phyloP scores from a whole-genome alignment of 2,329 filamentous ascomycete genomes.

The Phaeophleospora eucalypticola region DNA sequence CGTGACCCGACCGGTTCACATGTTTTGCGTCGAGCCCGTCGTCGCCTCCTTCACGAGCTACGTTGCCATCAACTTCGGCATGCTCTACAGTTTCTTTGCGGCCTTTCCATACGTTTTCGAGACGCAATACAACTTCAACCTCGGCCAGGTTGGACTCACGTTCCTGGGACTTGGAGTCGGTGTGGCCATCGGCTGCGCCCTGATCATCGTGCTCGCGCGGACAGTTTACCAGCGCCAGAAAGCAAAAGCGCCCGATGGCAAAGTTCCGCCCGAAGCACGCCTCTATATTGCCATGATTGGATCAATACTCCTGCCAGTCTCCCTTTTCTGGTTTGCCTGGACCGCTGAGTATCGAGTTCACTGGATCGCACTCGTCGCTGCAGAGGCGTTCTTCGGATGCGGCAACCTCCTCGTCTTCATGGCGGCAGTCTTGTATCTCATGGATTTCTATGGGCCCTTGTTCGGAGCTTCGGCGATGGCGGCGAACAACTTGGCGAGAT shows the following conservation, averaged over 20 bases:
- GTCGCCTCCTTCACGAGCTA: slow-evolving; percentile 38
- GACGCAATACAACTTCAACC: slow-evolving; percentile 25
- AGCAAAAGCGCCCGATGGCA: slow-evolving; percentile 5
- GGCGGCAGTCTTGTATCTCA: slow-evolving; percentile 36
- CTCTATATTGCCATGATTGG: slow-evolving; percentile 34
- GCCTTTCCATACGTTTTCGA: slow-evolving; percentile 33
- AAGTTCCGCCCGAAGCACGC: slow-evolving; percentile 28
- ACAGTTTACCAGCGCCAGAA: slow-evolving; percentile 14
- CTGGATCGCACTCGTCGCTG: slow-evolving; percentile 37
- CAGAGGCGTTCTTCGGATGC: slow-evolving; percentile 20
- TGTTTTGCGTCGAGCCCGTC: slow-evolving; percentile 41
- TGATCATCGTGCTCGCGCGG: slow-evolving; percentile 20
- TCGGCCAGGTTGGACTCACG: slow-evolving; percentile 30
- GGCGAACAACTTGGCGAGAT: slow-evolving; percentile 28
- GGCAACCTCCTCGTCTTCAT: slow-evolving; percentile 30
- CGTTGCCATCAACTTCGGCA: slow-evolving; percentile 37
- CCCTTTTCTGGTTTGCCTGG: slow-evolving; percentile 37
- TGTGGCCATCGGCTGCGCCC: slow-evolving; percentile 4
- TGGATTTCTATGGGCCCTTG: slow-evolving; percentile 38
- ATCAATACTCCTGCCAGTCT: slow-evolving; percentile 29
- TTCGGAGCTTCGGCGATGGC: slow-evolving; percentile 36
- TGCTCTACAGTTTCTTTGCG: slow-evolving; percentile 41
- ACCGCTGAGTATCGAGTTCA: slow-evolving; percentile 30
- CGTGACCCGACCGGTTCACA: slow-evolving; percentile 27
- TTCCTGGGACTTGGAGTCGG: slow-evolving; percentile 28